Conservation (phyloP, 2,329 filamentous ascomycete species). For the Hymenoscyphus repandus region DNA sequence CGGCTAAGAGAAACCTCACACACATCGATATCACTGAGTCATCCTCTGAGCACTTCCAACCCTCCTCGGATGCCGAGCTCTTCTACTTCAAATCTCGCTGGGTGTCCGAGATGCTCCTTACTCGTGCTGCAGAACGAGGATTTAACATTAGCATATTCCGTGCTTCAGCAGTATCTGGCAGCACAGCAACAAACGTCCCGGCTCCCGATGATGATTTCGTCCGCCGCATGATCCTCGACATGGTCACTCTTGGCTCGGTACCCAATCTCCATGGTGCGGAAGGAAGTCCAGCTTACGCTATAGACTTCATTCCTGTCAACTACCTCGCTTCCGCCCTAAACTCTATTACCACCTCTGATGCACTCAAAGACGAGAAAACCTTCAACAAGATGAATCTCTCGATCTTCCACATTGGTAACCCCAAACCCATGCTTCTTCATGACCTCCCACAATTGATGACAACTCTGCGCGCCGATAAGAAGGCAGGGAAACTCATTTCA, state of each 20-base stretch:
- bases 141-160: constrained; percentile 1
- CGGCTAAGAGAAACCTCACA: neutral
- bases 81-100: constrained; percentile 5
- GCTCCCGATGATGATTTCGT: constrained; percentile 5
- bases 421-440: neutral
- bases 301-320: constrained; percentile 5
- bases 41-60: neutral
- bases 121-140: constrained; percentile 1
- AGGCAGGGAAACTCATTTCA: neutral
- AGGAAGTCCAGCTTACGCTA: neutral
- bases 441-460: neutral
- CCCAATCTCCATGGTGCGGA: neutral
- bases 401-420: constrained; percentile 1
- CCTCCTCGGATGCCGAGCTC: neutral
- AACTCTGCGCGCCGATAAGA: neutral
- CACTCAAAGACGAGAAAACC: neutral
- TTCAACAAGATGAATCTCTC: constrained; percentile 1
- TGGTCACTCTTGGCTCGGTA: neutral
- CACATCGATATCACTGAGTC: constrained; percentile 2
- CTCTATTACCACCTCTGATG: neutral
- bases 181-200: neutral
- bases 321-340: neutral
- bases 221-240: constrained; percentile 3
- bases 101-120: constrained; percentile 2
- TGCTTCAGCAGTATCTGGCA: constrained; percentile 1